A percentile compares a stretch with the other conserved stretches of the same genome.
phyloP scores from a whole-genome alignment of 441 rosid species.

The Omphalea diandra region DNA sequence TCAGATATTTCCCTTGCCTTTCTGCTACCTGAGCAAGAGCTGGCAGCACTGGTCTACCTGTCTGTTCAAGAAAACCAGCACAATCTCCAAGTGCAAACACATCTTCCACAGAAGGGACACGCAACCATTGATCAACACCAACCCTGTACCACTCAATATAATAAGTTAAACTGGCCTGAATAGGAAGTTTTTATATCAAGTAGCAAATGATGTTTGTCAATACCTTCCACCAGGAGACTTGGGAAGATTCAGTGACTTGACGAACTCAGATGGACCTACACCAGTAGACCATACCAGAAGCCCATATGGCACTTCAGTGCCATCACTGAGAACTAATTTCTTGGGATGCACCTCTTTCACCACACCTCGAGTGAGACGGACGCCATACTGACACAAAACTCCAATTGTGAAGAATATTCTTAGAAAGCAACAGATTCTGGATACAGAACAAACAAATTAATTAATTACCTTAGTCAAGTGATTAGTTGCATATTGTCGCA shows the following conservation, averaged over 20 bases:
- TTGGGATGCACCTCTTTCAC: constrained; percentile 84
- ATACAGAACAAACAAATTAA: neutral
- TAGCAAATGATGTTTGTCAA: neutral
- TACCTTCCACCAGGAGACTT: constrained; percentile 93
- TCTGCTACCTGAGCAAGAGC: constrained; percentile 98
- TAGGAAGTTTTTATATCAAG: neutral
- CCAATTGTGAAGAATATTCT: constrained; percentile 17
- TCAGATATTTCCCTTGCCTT: constrained; percentile 86
- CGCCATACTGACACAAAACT: constrained; percentile 61
- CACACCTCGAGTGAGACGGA: constrained; percentile 65
- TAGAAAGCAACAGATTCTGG: constrained; percentile 6
- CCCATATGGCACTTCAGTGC: constrained; percentile 80
- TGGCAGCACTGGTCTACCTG: constrained; percentile 84
- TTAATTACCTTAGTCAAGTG: constrained; percentile 70
- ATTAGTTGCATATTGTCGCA: constrained; percentile 71
- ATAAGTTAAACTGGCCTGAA: neutral
- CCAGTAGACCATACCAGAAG: constrained; percentile 95
- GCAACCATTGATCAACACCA: constrained; percentile 78
- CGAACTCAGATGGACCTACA: constrained; percentile 87
- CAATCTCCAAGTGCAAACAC: constrained; percentile 92
- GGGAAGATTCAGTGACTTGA: constrained; percentile 63
- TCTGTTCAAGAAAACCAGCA: constrained; percentile 82
- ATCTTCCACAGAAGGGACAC: constrained; percentile 75
- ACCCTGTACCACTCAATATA: constrained; percentile 41
- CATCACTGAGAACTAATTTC: constrained; percentile 71